Evolutionary conservation across 73 alveolate species (phyloP).

Genomic region (Uronychia setigera): DNA sequence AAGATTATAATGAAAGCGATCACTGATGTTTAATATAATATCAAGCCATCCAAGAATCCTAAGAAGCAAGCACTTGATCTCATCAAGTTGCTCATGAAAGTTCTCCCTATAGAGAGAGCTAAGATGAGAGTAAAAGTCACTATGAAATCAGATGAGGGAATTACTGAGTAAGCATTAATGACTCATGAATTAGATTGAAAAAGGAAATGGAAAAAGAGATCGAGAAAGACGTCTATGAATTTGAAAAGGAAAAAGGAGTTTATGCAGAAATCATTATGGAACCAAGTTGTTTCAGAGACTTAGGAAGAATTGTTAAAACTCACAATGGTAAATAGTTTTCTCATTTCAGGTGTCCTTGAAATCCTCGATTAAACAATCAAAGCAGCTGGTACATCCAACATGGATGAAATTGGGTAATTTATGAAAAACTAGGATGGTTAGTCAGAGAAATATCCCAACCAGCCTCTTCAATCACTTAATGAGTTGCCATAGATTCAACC

Average conservation of each 20-base stretch:
- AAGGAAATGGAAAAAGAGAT: conserved; percentile 18
- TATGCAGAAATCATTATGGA: not conserved
- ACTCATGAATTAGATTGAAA: conserved; percentile 8
- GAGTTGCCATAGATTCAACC: not conserved
- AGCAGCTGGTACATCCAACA: conserved; percentile 13
- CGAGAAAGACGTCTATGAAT: conserved; percentile 11
- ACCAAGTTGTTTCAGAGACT: not conserved
- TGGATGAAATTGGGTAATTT: conserved; percentile 1
- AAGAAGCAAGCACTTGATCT: conserved; percentile 88
- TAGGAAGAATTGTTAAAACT: not conserved
- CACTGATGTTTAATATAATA: conserved; percentile 65
- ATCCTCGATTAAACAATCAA: conserved; percentile 19
- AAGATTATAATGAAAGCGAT: conserved; percentile 82
- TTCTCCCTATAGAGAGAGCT: conserved; percentile 87
- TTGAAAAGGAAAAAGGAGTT: conserved; percentile 3
- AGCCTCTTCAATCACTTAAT: not conserved
- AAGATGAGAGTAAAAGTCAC: conserved; percentile 71
- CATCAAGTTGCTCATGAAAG: conserved; percentile 62
- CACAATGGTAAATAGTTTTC: conserved; percentile 19
- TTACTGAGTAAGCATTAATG: conserved; percentile 15
- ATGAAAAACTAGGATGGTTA: no score
- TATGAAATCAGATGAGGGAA: conserved; percentile 28
- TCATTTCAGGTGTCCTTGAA: not conserved
- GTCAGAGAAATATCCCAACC: no score
- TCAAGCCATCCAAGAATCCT: conserved; percentile 71